Evolutionary conservation across 164 flowering plant species (phyloP), one percentile per base, ranked within the genome.

Genomic region (Warburgia ugandensis): DNA sequence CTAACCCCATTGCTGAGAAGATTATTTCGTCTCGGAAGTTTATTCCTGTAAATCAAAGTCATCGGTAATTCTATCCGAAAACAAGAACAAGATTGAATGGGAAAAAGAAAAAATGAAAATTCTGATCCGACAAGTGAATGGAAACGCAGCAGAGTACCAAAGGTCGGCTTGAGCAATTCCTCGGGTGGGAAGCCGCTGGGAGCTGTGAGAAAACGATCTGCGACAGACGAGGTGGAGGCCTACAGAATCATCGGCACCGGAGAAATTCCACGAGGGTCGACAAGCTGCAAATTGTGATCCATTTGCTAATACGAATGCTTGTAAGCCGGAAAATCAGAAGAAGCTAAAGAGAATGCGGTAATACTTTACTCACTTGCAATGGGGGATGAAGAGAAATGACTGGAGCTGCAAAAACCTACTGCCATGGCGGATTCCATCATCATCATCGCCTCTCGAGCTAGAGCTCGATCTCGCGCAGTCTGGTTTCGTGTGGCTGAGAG

Each of bases 371-470:
- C 10, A 26, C 49, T 27, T 11, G 49, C 9, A 54, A 61, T 31
- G 36, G 68, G 5, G 48, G 68, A 49, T 47, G 54, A 52, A 51
- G 54, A 55, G 52, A 29, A 42, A 28, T 37, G 48, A 23, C 64
- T 50, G 21, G 45, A 66, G 73, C 66, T 44, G 56, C 59, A 55
- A 64, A 77, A 68, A 48, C 77, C 76, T 30, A 69, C 60, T 54
- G 76, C 69, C 52, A 73, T 56, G 51, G 76, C 41, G 20, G 81
- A 58, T 6, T 80, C 79, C 36, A 76, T 59, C 73, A 67, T 64
- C 68, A 53, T 48, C 72, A 58, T 36, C n/a, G n/a, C n/a, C n/a
- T n/a, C n/a, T n/a, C n/a, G n/a, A n/a, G n/a, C n/a, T n/a, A n/a
- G n/a, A n/a, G n/a, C n/a, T n/a, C n/a, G n/a, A n/a, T n/a, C n/a